Evolutionary conservation across 805 yeast genomes (phyloP), one percentile per base, ranked within the genome.

Genomic region (Yamadazyma ubonensis): DNA sequence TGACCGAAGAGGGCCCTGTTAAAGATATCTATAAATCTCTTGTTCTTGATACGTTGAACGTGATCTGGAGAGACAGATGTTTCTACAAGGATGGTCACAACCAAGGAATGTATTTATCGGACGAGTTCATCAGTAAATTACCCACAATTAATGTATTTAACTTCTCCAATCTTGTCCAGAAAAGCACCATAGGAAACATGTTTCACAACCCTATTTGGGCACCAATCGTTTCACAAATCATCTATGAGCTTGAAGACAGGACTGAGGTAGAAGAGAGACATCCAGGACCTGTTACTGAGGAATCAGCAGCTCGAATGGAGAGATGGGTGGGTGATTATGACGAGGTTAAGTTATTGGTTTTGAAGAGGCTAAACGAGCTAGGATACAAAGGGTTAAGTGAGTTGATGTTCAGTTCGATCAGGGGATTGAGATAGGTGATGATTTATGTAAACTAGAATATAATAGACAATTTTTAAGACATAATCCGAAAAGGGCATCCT

Each of bases 21-120:
- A 27, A 67, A 37, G 46, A 49, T 7, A 35, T 72, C 4, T 78
- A 73, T 34, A 78, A 78, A 41, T 58, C 77, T 0, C 75, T 70
- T 42, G 71, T 79, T 7, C 71, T 76, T 69, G 85, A 80, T 49
- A 51, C 73, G 6, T 66, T 81, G 44, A 79, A 80, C 42, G 59
- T 73, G 10, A 34, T 75, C 0, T 80, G 85, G 85, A 57, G 83
- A 43, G 75, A 78, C 45, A 68, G 64, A 48, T 75, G 79, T 1
- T 71, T 78, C 45, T 65, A 65, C 18, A 52, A 53, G n/a, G 67
- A 55, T 18, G 30, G 40, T 2, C 7, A 16, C 23, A 62, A 63
- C n/a, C 62, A 57, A 32, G 76, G 71, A 3, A 63, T 75, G 51
- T 54, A 59, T 40, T 53, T 67, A 25, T 65, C 64, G 14, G 54